These are phyloP conservation scores for Linum usitatissimum DNA, from an alignment of 345 rosid genomes.

Conservation along the genomic window DNA sequence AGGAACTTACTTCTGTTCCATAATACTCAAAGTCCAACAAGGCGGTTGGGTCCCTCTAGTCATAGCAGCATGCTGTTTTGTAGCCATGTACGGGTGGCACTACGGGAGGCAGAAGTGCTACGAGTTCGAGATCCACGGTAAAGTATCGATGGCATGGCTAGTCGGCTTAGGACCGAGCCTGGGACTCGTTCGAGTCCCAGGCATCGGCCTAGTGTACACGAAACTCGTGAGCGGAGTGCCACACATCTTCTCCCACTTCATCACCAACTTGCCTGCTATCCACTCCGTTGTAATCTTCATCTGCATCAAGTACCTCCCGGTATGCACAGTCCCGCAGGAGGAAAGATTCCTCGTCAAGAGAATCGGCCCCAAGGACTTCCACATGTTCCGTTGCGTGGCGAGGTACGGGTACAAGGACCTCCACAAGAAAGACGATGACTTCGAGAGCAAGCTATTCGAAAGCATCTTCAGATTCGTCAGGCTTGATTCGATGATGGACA, in stretches of 20 bases:
- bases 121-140: constrained; percentile 68
- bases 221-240: constrained; percentile 79
- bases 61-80: constrained; percentile 49
- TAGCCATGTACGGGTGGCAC: constrained; percentile 67
- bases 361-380: constrained; percentile 64
- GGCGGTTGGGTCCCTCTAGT: constrained; percentile 88
- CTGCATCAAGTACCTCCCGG: constrained; percentile 72
- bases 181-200: constrained; percentile 84
- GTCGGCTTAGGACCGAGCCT: constrained; percentile 83
- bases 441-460: constrained; percentile 54
- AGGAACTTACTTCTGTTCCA: constrained; percentile 52
- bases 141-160: constrained; percentile 78
- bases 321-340: constrained; percentile 69
- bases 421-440: constrained; percentile 67
- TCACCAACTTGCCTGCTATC: constrained; percentile 69
- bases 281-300: constrained; percentile 70
- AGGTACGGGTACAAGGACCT: constrained; percentile 83
- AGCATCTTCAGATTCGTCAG: constrained; percentile 44
- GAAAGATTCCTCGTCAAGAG: constrained; percentile 71
- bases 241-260: constrained; percentile 77
- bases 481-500: constrained; percentile 63
- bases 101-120: constrained; percentile 62
- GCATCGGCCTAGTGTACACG: constrained; percentile 72
- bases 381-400: constrained; percentile 72
- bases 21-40: constrained; percentile 53